Evolutionary conservation across 495 filamentous ascomycete genomes (phyloP).

Genomic region (Parachaetomium inaequale): DNA sequence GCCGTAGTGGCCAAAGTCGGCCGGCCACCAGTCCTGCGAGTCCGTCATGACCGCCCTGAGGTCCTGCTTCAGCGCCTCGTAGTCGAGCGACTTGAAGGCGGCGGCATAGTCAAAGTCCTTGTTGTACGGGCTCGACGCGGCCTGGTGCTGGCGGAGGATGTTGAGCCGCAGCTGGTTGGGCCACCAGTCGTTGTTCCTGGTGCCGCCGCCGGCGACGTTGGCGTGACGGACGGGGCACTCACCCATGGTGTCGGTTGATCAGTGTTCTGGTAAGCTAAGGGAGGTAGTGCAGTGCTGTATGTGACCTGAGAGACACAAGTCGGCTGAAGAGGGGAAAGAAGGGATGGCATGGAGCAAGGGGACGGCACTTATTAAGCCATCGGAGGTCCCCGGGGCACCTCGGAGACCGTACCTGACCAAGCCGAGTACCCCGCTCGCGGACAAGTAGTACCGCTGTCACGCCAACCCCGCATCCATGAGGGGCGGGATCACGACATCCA

Average conservation of each 20-base stretch:
- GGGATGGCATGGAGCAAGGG: too few relatives aligned
- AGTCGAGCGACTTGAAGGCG: slow-evolving; percentile 68
- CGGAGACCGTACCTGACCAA: not conserved
- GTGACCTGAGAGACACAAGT: not conserved
- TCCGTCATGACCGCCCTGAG: slow-evolving; percentile 63
- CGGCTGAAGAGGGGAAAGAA: not conserved
- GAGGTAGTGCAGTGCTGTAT: not conserved
- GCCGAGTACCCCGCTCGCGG: slow-evolving; percentile 9
- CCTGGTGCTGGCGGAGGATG: slow-evolving; percentile 67
- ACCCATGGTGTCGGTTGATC: slow-evolving; percentile 25
- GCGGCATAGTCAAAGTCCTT: slow-evolving; percentile 64
- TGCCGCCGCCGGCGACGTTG: slow-evolving; percentile 61
- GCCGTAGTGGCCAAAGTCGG: slow-evolving; percentile 73
- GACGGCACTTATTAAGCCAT: not conserved
- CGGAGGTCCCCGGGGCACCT: not conserved
- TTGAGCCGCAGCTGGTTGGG: slow-evolving; percentile 59
- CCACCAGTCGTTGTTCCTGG: slow-evolving; percentile 67
- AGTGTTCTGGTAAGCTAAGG: not conserved
- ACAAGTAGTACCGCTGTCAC: slow-evolving; percentile 2
- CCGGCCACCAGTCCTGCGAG: slow-evolving; percentile 73
- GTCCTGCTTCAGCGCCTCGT: slow-evolving; percentile 67
- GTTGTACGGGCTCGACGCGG: slow-evolving; percentile 54
- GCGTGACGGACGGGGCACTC: slow-evolving; percentile 50
- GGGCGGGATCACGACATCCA: slow-evolving; percentile 13
- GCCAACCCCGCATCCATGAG: slow-evolving; percentile 16